Base-by-base conservation (phyloP, 2,329 filamentous ascomycete genomes). In the Fusarium sp. region DNA sequence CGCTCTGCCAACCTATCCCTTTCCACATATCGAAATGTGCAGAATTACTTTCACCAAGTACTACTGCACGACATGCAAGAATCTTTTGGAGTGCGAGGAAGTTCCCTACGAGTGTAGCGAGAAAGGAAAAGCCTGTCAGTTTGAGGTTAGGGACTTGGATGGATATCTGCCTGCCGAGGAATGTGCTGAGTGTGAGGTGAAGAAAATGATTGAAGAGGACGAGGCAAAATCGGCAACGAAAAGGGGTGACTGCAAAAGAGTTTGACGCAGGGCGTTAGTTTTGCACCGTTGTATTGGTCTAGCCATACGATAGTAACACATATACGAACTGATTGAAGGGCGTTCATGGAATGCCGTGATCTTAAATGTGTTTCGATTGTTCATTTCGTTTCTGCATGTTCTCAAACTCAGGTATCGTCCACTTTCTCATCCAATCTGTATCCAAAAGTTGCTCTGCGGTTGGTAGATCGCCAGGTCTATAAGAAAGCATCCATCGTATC, bases 401-500 rank as follows among this genome's bases (percentile, higher is more conserved):
- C 2, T 42, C 22, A 14, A n/a, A 25, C 3, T 60, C 52, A 3
- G 62, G 54, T 15, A 71, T 39, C 5, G 62, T 55, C 55, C 58
- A 73, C 1, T 50, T 27, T 33, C 36, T 56, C 54, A 60, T 60
- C 65, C 58, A 68, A 13, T 10, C 31, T 13, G 39, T 55, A 8
- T 64, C n/a, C 2, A 65, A 41, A 2, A 73, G 41, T 44, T 70
- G 31, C 8, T 62, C 38, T 1, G 42, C 59, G n/a, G n/a, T 72
- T 25, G 63, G 42, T 15, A 65, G 62, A 27, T 63, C 53, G 9
- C 15, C 7, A n/a, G 57, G 62, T 1, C 39, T 14, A 27, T 52
- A 74, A 3, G 44, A 29, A 7, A 70, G 41, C 70, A 71, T 73
- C 39, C 38, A 54, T 17, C 25, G 44, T 9, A 74, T 59, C 61